Evolutionary conservation across 1,284 basidiomycete species (phyloP).

Genomic region (Cyathus pygmaeus): DNA sequence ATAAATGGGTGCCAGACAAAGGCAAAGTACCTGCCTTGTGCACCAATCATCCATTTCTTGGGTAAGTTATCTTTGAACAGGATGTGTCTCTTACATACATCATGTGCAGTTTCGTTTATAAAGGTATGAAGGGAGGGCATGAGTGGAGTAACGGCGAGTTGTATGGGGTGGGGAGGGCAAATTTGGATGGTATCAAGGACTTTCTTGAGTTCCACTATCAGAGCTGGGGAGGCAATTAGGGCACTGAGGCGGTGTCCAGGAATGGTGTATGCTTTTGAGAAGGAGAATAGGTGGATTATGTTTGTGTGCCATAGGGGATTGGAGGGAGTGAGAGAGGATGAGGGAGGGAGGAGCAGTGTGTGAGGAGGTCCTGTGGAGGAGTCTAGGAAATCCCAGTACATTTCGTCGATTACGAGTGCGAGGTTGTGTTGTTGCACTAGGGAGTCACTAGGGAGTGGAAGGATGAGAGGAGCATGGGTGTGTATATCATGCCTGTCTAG

Average conservation of each 20-base stretch:
- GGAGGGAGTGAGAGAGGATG: no score
- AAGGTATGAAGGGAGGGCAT: constrained; percentile 63
- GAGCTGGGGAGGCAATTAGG: constrained; percentile 70
- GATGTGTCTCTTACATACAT: constrained; percentile 65
- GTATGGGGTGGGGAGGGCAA: constrained; percentile 78
- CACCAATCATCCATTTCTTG: constrained; percentile 67
- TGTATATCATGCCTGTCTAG: constrained; percentile 84
- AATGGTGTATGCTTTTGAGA: constrained; percentile 86
- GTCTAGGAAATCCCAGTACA: constrained; percentile 85
- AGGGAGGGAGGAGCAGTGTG: constrained; percentile 54
- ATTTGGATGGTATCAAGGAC: constrained; percentile 85
- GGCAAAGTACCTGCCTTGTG: constrained; percentile 80
- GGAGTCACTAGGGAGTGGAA: constrained; percentile 79
- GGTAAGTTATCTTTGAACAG: constrained; percentile 66
- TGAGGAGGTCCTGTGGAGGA: constrained; percentile 61
- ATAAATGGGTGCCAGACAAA: constrained; percentile 80
- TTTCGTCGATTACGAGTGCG: constrained; percentile 89
- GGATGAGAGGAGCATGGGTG: constrained; percentile 65
- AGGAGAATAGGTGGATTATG: constrained; percentile 82
- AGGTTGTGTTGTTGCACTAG: constrained; percentile 65
- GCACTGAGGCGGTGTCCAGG: constrained; percentile 88
- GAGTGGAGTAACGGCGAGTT: constrained; percentile 73
- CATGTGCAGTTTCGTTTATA: constrained; percentile 60
- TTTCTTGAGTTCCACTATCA: constrained; percentile 68
- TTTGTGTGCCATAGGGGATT: constrained; percentile 63